Evolutionary conservation across 2,329 filamentous ascomycete genomes (phyloP), one percentile per base, ranked within the genome.

Genomic region (Macrophomina pseudophaseolina): DNA sequence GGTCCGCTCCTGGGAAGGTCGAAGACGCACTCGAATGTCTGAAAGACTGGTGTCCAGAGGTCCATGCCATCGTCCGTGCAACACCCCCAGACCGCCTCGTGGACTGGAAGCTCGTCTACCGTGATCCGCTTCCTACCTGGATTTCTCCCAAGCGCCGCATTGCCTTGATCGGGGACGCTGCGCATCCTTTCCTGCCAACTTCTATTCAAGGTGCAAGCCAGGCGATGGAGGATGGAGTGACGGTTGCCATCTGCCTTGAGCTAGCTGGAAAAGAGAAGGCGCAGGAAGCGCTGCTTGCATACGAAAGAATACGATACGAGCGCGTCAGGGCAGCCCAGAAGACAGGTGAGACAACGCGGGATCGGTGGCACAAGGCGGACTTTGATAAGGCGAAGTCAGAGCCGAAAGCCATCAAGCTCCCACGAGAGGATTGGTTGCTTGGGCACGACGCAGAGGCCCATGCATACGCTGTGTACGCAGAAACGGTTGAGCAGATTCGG

Each of bases 71-170:
- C 2, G 79, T 85, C n/a, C 74, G 78, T 35, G 79, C 79, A 67
- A 85, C 81, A 8, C 65, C 65, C 2, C 30, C 58, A 0, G 75
- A 79, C 30, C 72, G 75, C 2, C 81, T 81, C 44, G 74, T 86
- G 4, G 83, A 85, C 72, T 86, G 83, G 83, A 84, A 84, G 70
- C 82, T 86, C 46, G 83, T 82, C 68, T 85, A 84, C 69, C 78
- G 83, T 53, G 81, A 85, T 69, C 83, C 83, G 4, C 76, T 84
- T 38, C 79, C 81, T 0, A 81, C 79, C 0, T 86, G 84, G 84
- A 76, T 85, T 0, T 82, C 80, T 0, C 72, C 74, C 7, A 78
- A 77, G 56, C 80, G 82, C 62, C 77, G 79, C 49, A 83, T 85
- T 62, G 82, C 79, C 0, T 74, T 85, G 46, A 73, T 85, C 1